Base-by-base conservation (phyloP, 768 basidiomycete species). In the Tricholoma sp. region DNA sequence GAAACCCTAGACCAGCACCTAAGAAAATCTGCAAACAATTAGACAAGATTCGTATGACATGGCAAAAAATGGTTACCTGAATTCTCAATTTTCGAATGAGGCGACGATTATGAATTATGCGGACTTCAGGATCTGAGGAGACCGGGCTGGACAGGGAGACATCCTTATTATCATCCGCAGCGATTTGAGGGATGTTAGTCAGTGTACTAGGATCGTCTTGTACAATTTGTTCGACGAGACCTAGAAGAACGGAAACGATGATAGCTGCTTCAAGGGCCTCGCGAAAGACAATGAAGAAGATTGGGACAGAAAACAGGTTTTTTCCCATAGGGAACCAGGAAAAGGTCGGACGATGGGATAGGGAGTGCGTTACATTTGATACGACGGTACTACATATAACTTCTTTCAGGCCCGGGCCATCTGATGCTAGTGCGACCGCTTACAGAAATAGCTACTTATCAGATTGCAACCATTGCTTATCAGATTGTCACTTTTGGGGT, bases 241-340 rank as follows among this genome's bases (percentile, higher is more conserved):
- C 85, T 53, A 96, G 86, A 50, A 98, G 83, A 57, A 96, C 92
- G 5, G 92, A 90, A 69, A 97, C 74, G 79, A 98, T 92, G 76
- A 98, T 89, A 43, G 84, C 85, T 4, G 93, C 90, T 77, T 97
- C 94, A 61, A 97, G 81, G 4, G 92, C 89, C 81, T 97, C 94
- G 68, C 94, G 84, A 71, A 96, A 94, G 74, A 95, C 85, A 74
- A 97, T 94, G 81, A 98, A 94, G 79, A 94, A 97, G 63, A 98
- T 93, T 66, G 93, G 85, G 56, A 95, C 81, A 57, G 89, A 91
- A 74, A 97, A 97, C 55, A 94, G 74, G 66, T 84, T 81, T 60
- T 80, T 80, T 16, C 80, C 75, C 91, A 93, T 92, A 56, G 62
- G 64, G 55, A 62, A 60, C 27, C 58, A 41, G 14, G 50, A 52